Percentiles rank a stretch among this genome's conserved stretches.
Conservation (phyloP, 2,329 filamentous ascomycete genomes). For the Alternaria brassicicola region DNA sequence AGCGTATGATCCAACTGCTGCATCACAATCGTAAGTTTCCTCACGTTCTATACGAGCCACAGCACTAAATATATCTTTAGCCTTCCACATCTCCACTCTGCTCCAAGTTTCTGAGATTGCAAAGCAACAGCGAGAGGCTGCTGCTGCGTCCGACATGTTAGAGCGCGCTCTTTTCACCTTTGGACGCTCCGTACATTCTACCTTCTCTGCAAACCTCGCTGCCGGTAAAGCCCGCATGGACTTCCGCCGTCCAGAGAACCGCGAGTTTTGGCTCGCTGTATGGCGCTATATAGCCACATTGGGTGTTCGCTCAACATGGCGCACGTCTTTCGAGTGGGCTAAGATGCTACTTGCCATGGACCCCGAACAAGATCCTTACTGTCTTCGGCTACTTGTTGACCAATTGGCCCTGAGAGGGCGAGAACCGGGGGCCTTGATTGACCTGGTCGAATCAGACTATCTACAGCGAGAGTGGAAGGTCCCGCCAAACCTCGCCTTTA, state of each 20-base stretch:
- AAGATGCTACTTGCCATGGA: constrained; percentile 81
- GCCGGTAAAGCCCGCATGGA: constrained; percentile 80
- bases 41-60: not conserved
- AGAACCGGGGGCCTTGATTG: constrained; percentile 76
- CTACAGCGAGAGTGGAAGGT: constrained; percentile 58
- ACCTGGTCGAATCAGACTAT: constrained; percentile 64
- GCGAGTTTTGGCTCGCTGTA: constrained; percentile 88
- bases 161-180: constrained; percentile 93
- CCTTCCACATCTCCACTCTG: constrained; percentile 93
- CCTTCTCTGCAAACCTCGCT: constrained; percentile 76
- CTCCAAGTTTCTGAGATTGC: constrained; percentile 92
- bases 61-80: constrained; percentile 46
- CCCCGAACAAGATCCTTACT: constrained; percentile 78
- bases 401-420: constrained; percentile 81
- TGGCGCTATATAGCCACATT: constrained; percentile 89
- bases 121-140: constrained; percentile 87
- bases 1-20: constrained; percentile 78
- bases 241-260: constrained; percentile 82
- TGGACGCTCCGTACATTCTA: constrained; percentile 83
- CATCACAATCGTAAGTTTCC: constrained; percentile 63
- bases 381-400: constrained; percentile 79
- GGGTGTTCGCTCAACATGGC: constrained; percentile 87
- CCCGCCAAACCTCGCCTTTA: constrained; percentile 76
- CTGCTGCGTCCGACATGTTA: constrained; percentile 82
- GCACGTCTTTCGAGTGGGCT: constrained; percentile 92